These are phyloP conservation scores for Fusarium udum DNA, from an alignment of 2,329 filamentous ascomycete species.

Conservation along the genomic window DNA sequence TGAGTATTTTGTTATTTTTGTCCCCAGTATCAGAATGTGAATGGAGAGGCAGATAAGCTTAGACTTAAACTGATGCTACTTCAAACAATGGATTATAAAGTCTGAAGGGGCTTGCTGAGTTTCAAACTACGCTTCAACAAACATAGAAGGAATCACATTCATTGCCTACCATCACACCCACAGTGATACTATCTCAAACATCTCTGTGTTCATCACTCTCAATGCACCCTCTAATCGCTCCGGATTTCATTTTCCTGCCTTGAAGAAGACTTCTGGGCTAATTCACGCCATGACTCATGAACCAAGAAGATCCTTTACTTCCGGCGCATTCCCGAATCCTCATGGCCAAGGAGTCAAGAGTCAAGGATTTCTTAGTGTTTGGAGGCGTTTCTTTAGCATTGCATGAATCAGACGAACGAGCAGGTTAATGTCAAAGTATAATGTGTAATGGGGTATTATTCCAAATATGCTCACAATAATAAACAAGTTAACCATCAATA, in stretches of 20 bases:
- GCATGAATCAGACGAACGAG: not conserved
- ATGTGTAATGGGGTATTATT: slow-evolving; percentile 44
- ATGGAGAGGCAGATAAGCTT: not conserved
- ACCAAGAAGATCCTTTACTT: not conserved
- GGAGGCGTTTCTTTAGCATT: not conserved
- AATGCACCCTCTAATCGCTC: not conserved
- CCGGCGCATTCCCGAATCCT: not conserved
- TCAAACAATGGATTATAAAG: not conserved
- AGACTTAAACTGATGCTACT: not conserved
- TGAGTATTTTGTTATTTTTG: not conserved
- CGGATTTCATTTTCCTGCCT: not conserved
- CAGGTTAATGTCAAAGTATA: not conserved
- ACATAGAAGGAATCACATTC: not conserved
- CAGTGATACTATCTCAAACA: not conserved
- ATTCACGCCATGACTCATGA: not conserved
- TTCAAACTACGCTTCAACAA: not conserved
- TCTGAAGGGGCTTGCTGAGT: not conserved
- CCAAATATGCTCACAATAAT: slow-evolving; percentile 43
- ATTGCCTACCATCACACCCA: not conserved
- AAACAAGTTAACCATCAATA: slow-evolving; percentile 38
- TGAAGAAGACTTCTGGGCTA: not conserved
- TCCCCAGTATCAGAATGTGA: not conserved
- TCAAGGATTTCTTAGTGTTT: not conserved
- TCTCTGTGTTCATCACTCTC: not conserved
- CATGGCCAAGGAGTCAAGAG: not conserved